Base-by-base conservation (phyloP, 2,329 filamentous ascomycete species). In the Botrytis tulipae region DNA sequence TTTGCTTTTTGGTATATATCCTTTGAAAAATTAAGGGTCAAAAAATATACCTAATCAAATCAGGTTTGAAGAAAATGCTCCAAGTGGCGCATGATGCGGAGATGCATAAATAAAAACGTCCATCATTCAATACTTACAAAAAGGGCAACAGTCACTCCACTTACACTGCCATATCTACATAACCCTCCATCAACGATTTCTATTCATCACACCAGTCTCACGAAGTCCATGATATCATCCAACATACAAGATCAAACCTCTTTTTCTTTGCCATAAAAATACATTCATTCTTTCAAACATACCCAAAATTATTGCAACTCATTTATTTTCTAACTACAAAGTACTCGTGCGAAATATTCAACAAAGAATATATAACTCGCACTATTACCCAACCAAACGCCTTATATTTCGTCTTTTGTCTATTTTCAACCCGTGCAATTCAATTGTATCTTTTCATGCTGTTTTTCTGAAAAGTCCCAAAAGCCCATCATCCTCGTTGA, bases 171-270 rank as follows among this genome's bases (percentile, higher is more conserved):
- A 18, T 20, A 57, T 32, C n/a, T 3, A 7, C n/a, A 20, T 7
- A 32, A 57, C 7, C 25, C 25, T n/a, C 4, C 5, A 54, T 29
- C 48, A n/a, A 8, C 14, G 0, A 54, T 7, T 29, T 3, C 0
- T 0, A 16, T 29, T 14, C 48, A 6, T 14, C 4, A n/a, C 4
- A n/a, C 25, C 48, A 14, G 48, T n/a, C 48, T n/a, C 48, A 54
- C n/a, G 1, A 54, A 29, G 3, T 2, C 25, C 25, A n/a, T 20
- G 18, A 44, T 20, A 54, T 5, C 8, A 54, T 14, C 16, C 51
- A 18, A 32, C 4, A 18, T 8, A 2, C n/a, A 14, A 29, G 7
- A 9, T 18, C 3, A 8, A 29, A 0, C 6, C 51, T 7, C 14
- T 29, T 54, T 18, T 18, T 4, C 51, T 32, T n/a, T 16, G 12